phyloP scores from a whole-genome alignment of 352 stramenopile species.

The Phytopythium helicoides region DNA sequence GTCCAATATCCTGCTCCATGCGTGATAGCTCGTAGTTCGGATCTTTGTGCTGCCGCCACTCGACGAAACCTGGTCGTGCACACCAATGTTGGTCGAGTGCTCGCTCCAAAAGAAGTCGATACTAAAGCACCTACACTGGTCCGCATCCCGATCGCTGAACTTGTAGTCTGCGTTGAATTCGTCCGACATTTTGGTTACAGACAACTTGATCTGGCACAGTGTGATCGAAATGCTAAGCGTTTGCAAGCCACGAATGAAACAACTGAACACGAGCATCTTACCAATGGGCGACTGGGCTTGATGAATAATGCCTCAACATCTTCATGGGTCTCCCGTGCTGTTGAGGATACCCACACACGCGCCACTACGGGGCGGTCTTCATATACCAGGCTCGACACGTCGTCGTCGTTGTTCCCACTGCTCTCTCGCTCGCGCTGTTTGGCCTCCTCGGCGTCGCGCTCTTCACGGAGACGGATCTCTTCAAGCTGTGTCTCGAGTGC shows the following conservation, averaged over 20 bases:
- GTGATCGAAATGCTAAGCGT: not conserved
- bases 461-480: conserved; percentile 44
- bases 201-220: conserved; percentile 57
- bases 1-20: conserved; percentile 71
- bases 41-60: conserved; percentile 84
- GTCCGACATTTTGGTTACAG: conserved; percentile 79
- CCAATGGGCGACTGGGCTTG: conserved; percentile 41
- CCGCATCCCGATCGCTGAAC: conserved; percentile 77
- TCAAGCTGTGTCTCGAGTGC: conserved; percentile 69
- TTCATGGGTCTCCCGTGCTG: conserved; percentile 52
- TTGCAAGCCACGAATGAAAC: no score
- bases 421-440: conserved; percentile 30
- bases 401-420: conserved; percentile 26
- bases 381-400: conserved; percentile 62
- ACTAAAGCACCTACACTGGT: conserved; percentile 48
- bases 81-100: not conserved
- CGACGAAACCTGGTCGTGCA: conserved; percentile 56
- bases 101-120: not conserved
- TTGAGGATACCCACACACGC: conserved; percentile 51
- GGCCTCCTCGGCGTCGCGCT: conserved; percentile 39
- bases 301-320: conserved; percentile 65
- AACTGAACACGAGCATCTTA: not conserved
- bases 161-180: conserved; percentile 84
- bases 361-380: conserved; percentile 70
- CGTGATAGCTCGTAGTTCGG: conserved; percentile 79